Percentiles rank a stretch among this genome's conserved stretches.
Conservation (phyloP, 768 basidiomycete species). For the Agaricus blazei region DNA sequence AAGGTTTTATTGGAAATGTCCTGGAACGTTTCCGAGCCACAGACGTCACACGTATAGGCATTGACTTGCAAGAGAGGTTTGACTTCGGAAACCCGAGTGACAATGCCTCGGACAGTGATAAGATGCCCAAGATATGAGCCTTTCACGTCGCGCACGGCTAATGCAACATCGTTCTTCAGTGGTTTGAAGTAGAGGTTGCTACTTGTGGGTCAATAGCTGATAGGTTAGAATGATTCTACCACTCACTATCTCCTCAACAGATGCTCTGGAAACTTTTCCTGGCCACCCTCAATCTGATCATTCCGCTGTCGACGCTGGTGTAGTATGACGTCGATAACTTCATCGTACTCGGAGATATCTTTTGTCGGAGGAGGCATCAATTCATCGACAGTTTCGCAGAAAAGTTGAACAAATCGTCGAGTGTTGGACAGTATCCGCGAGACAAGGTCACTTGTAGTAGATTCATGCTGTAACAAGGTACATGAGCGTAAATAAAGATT, state of each 20-base stretch:
- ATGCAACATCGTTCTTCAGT: slow-evolving; percentile 62
- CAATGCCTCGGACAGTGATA: slow-evolving; percentile 96
- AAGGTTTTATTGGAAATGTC: slow-evolving; percentile 92
- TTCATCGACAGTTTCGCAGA: slow-evolving; percentile 86
- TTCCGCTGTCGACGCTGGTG: slow-evolving; percentile 91
- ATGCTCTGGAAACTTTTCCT: slow-evolving; percentile 84
- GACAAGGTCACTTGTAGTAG: slow-evolving; percentile 69
- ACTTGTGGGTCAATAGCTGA: slow-evolving; percentile 14
- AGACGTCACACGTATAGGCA: slow-evolving; percentile 97
- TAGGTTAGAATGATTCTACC: neutral
- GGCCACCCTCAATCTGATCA: slow-evolving; percentile 66
- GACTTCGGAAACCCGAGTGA: slow-evolving; percentile 97
- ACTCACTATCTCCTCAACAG: slow-evolving; percentile 93
- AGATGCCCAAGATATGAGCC: slow-evolving; percentile 84
- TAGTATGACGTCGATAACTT: slow-evolving; percentile 95
- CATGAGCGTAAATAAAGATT: slow-evolving; percentile 10
- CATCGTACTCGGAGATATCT: slow-evolving; percentile 86
- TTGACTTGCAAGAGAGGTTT: slow-evolving; percentile 96
- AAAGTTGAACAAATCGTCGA: slow-evolving; percentile 84
- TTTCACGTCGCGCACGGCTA: slow-evolving; percentile 91
- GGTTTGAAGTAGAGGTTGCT: slow-evolving; percentile 96
- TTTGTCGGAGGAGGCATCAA: slow-evolving; percentile 85
- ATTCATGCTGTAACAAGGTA: slow-evolving; percentile 48
- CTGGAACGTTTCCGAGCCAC: slow-evolving; percentile 98
- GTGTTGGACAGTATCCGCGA: slow-evolving; percentile 78